Evolutionary conservation across 2,329 filamentous ascomycete species (phyloP).

Genomic region (Cladosporium colombiae): DNA sequence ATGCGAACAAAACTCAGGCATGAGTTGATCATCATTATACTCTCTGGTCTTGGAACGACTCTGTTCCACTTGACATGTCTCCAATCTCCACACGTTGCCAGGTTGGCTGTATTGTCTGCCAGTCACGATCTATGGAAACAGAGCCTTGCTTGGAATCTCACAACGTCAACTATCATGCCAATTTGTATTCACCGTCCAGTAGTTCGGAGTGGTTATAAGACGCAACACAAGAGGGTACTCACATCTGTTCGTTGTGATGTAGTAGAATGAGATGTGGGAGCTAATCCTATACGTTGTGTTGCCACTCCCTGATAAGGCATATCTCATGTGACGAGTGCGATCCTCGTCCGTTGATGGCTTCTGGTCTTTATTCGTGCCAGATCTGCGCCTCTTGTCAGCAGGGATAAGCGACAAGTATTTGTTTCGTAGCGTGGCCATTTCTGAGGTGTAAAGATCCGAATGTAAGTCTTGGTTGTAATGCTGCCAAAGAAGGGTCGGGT

Average conservation of each 20-base stretch:
- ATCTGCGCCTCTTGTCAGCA: background rate
- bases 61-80: too few species aligned
- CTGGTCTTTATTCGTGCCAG: background rate
- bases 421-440: background rate
- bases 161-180: too few species aligned
- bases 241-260: background rate
- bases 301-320: too few species aligned
- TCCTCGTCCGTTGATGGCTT: background rate
- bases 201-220: background rate
- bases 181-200: too few species aligned
- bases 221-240: background rate
- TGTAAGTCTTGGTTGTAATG: background rate
- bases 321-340: background rate
- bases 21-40: background rate
- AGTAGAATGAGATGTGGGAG: background rate
- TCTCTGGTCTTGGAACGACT: background rate
- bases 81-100: too few species aligned
- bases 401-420: background rate
- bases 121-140: too few species aligned
- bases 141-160: too few species aligned
- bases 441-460: background rate
- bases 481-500: background rate
- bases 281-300: too few species aligned
- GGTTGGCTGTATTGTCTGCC: too few species aligned
- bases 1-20: too few species aligned